These are phyloP conservation scores for Collybia mongolica DNA, from an alignment of 768 basidiomycete species.

Conservation along the genomic window DNA sequence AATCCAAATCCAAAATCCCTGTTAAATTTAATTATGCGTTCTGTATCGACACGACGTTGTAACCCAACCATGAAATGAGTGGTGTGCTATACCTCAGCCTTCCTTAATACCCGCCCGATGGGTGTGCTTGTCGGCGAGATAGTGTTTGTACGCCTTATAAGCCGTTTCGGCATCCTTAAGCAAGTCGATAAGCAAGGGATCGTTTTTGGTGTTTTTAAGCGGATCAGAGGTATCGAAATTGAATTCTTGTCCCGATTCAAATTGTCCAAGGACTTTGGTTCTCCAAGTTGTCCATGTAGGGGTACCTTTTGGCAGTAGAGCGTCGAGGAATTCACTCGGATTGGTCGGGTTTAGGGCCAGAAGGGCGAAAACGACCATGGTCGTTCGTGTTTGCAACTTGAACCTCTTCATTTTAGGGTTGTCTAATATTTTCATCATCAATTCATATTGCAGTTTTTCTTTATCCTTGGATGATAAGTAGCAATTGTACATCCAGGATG, in stretches of 20 bases:
- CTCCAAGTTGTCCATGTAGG: background rate
- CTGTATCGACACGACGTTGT: too few relatives aligned
- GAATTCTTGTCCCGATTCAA: background rate
- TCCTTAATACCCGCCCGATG: too few relatives aligned
- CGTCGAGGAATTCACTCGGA: background rate
- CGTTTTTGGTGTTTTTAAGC: too few relatives aligned
- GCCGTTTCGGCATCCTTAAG: too few relatives aligned
- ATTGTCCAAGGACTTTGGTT: background rate
- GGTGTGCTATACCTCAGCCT: too few relatives aligned
- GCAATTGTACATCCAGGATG: slow-evolving; percentile 28
- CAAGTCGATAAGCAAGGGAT: too few relatives aligned
- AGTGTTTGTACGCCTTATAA: too few relatives aligned
- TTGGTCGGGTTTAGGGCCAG: background rate
- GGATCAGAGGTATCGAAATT: background rate
- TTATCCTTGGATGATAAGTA: slow-evolving; percentile 15
- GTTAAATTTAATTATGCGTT: too few relatives aligned
- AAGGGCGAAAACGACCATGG: background rate
- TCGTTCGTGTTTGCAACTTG: background rate
- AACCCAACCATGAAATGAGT: too few relatives aligned
- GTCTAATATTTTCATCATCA: background rate
- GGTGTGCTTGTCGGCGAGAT: too few relatives aligned
- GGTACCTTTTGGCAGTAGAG: background rate
- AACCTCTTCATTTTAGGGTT: background rate
- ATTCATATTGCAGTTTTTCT: background rate
- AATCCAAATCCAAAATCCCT: too few relatives aligned